Evolutionary conservation across 2,329 filamentous ascomycete species (phyloP).

Genomic region (Claviceps citrina): DNA sequence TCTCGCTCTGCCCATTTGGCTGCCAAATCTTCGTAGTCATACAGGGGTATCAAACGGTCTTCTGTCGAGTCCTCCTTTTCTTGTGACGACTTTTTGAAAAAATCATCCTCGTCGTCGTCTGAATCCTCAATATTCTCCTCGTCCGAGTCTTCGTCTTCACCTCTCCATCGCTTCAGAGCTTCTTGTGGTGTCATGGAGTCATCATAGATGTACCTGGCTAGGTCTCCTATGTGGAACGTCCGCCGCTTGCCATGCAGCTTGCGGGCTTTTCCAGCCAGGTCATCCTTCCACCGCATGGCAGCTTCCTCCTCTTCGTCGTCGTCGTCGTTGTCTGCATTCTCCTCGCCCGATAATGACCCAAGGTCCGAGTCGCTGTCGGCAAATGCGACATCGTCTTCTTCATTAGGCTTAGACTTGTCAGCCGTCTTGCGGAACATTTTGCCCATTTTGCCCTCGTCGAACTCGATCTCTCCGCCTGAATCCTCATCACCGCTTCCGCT

Average conservation of each 20-base stretch:
- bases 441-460: constrained; percentile 43
- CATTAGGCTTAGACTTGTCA: constrained; percentile 35
- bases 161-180: constrained; percentile 66
- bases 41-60: constrained; percentile 62
- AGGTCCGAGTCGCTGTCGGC: constrained; percentile 95
- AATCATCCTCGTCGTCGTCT: constrained; percentile 44
- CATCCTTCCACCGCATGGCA: constrained; percentile 72
- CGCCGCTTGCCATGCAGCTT: constrained; percentile 54
- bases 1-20: constrained; percentile 73
- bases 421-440: constrained; percentile 41
- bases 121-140: constrained; percentile 40
- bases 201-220: constrained; percentile 83
- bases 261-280: constrained; percentile 61
- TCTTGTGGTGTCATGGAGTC: constrained; percentile 58
- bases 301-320: constrained; percentile 42
- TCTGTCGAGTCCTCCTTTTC: constrained; percentile 60
- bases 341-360: constrained; percentile 58
- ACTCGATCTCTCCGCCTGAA: constrained; percentile 40
- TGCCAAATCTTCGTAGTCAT: constrained; percentile 68
- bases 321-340: constrained; percentile 28
- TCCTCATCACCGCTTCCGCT: constrained; percentile 36
- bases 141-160: constrained; percentile 39
- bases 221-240: constrained; percentile 63
- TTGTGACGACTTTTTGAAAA: constrained; percentile 48
- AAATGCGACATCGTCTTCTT: constrained; percentile 66